phyloP scores from a whole-genome alignment of 169 alveolate species.

The Babesia ovis region DNA sequence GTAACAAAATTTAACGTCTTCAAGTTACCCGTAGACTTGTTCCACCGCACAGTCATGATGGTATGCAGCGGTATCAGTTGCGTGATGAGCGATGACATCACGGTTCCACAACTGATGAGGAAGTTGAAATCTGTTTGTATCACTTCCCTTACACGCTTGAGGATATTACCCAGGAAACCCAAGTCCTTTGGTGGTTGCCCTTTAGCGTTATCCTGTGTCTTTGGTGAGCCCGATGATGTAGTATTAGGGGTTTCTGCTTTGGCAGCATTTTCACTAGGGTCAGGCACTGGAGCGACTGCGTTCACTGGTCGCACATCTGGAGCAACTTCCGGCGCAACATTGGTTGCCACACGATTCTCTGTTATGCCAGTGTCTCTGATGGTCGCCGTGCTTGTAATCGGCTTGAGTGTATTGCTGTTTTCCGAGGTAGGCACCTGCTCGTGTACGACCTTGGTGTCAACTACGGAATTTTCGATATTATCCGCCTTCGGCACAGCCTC shows the following conservation, averaged over 20 bases:
- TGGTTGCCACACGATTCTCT: neutral
- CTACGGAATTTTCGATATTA: neutral
- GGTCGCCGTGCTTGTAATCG: neutral
- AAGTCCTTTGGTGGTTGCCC: neutral
- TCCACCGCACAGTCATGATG: slow-evolving; percentile 64
- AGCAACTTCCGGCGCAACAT: neutral
- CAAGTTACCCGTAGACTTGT: slow-evolving; percentile 67
- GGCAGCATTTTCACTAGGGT: neutral
- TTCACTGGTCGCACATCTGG: neutral
- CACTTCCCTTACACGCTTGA: slow-evolving; percentile 2
- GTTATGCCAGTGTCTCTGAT: neutral
- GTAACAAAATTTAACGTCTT: slow-evolving; percentile 68
- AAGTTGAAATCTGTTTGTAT: slow-evolving; percentile 55
- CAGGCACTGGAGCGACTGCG: neutral
- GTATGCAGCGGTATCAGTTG: slow-evolving; percentile 70
- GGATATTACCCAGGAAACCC: neutral
- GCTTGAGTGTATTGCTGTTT: neutral
- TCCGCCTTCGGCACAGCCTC: slow-evolving; percentile 1
- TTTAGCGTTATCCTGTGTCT: neutral
- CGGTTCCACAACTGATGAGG: slow-evolving; percentile 63
- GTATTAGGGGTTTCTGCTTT: neutral
- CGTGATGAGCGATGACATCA: slow-evolving; percentile 68
- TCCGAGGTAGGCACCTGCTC: neutral
- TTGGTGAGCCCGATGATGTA: too few species aligned
- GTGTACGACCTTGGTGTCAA: neutral